These are phyloP conservation scores for Cryphonectria naterciae DNA, from an alignment of 2,329 filamentous ascomycete genomes.

Conservation along the genomic window DNA sequence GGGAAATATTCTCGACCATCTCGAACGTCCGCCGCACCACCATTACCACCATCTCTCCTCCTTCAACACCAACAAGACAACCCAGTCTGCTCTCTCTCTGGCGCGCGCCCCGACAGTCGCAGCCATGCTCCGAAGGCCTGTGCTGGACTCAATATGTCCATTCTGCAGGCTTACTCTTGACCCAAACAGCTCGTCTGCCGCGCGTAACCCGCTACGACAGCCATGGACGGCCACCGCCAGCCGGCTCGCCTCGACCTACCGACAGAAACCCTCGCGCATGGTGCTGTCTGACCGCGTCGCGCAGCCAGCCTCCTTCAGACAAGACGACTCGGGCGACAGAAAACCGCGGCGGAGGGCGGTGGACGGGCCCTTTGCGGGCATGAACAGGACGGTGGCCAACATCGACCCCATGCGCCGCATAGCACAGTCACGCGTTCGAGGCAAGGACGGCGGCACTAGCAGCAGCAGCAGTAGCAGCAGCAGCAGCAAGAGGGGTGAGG, in stretches of 20 bases:
- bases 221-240: conserved; percentile 41
- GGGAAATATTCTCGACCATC: neutral
- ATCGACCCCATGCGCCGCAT: conserved; percentile 36
- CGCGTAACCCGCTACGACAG: conserved; percentile 29
- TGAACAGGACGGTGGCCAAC: conserved; percentile 58
- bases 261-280: conserved; percentile 57
- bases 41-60: neutral
- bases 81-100: too few relatives aligned
- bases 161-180: conserved; percentile 23
- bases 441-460: conserved; percentile 21
- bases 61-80: neutral
- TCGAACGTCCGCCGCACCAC: neutral
- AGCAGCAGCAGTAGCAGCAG: too few relatives aligned
- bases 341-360: conserved; percentile 43
- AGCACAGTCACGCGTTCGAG: conserved; percentile 32
- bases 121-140: conserved; percentile 25
- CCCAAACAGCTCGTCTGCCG: conserved; percentile 9
- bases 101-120: neutral
- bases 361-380: conserved; percentile 57
- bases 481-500: neutral
- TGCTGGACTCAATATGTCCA: conserved; percentile 26
- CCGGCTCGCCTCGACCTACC: conserved; percentile 42
- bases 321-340: conserved; percentile 39
- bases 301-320: conserved; percentile 41
- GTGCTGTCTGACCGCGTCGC: conserved; percentile 59